Evolutionary conservation across 495 filamentous ascomycete genomes (phyloP), one percentile per base, ranked within the genome.

Genomic region (Margaritispora aquatica): DNA sequence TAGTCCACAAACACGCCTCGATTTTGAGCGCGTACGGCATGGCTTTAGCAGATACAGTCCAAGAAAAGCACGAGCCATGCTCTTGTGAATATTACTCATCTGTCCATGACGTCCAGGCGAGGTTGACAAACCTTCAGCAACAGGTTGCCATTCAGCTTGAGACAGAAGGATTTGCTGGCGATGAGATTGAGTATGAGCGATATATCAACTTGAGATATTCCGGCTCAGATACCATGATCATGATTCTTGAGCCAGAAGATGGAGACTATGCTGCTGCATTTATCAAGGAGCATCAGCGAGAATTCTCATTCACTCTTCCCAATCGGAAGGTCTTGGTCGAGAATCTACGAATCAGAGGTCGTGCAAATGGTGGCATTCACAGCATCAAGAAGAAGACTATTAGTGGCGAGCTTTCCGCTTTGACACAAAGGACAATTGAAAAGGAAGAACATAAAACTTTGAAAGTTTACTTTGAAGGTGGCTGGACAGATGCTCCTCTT

Each of bases 131-230:
- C 55, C 70, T 19, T 74, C 75, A 26, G 29, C 29, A 48, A 22
- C 44, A 48, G 20, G 44, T 48, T n/a, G 21, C 44, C 8, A 48
- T n/a, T 8, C 17, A 48, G 21, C 44, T 48, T n/a, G 21, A 48
- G 15, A 19, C 44, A 13, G 71, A 77, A 55, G 75, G 74, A 1
- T 78, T 78, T 50, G 19, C 66, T 1, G 55, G 66, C 4, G 70
- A 69, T 5, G 72, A 78, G 61, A 75, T 80, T 7, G 69, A 69
- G 9, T 74, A 78, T 46, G 78, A 81, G 47, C 64, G 75, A 22
- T 82, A 78, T 63, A 64, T 83, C 29, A 83, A 82, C 61, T 70
- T 83, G 67, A 75, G 79, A 1, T 83, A 83, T 31, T 73, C 76
- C 27, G 80, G 80, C 7, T 80, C 77, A 0, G 78, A 82, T 53